Evolutionary conservation across 768 basidiomycete species (phyloP).

Genomic region (Mycena rebaudengoi): DNA sequence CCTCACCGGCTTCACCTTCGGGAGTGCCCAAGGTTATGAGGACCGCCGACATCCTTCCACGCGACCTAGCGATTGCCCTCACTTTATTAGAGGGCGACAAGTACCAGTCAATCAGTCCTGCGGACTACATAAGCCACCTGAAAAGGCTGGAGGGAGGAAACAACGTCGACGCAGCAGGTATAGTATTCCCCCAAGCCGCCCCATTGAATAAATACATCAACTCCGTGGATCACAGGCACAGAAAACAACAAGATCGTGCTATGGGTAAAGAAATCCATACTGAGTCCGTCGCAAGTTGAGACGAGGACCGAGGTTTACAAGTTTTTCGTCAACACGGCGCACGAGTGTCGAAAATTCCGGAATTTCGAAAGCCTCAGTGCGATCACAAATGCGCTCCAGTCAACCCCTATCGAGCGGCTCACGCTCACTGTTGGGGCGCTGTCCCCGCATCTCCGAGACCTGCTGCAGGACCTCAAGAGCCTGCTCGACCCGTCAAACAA

Average conservation of each 20-base stretch:
- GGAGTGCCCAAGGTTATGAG: constrained; percentile 37
- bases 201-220: too few species aligned
- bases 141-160: constrained; percentile 38
- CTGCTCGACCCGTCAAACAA: constrained; percentile 44
- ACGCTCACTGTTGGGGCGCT: constrained; percentile 43
- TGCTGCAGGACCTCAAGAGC: constrained; percentile 43
- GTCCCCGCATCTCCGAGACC: constrained; percentile 34
- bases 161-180: constrained; percentile 43
- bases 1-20: constrained; percentile 25
- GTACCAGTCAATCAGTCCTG: constrained; percentile 46
- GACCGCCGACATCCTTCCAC: constrained; percentile 44
- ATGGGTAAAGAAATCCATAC: constrained; percentile 51
- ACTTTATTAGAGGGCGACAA: constrained; percentile 53
- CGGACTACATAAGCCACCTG: constrained; percentile 53
- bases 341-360: constrained; percentile 52
- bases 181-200: too few species aligned
- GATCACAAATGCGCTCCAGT: constrained; percentile 52
- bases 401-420: constrained; percentile 47
- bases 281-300: constrained; percentile 47
- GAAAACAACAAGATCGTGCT: constrained; percentile 50
- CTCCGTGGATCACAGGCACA: too few species aligned
- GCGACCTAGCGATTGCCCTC: constrained; percentile 52
- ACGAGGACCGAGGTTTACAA: constrained; percentile 49
- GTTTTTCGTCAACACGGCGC: constrained; percentile 53
- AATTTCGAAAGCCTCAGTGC: constrained; percentile 56